Conservation (phyloP, 2,329 filamentous ascomycete species). For the Chrysoporthe austroafricana region DNA sequence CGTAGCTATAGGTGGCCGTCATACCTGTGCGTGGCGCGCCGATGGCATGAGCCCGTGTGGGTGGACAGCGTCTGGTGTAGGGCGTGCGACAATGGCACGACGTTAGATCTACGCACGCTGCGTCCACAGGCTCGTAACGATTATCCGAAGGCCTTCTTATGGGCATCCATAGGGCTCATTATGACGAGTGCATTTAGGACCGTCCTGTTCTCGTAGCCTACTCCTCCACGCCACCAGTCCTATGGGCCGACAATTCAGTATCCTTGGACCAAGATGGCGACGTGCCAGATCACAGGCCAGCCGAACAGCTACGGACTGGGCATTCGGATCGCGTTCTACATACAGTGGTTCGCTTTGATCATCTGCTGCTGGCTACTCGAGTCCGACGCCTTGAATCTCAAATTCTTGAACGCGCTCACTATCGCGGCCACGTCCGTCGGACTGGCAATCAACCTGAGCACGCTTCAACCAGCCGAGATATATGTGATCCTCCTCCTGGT, state of each 20-base stretch:
- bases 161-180: background rate
- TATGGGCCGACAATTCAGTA: background rate
- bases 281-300: conserved; percentile 20
- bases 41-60: background rate
- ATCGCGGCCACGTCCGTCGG: conserved; percentile 24
- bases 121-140: background rate
- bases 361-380: conserved; percentile 25
- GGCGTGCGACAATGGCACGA: conserved; percentile 5
- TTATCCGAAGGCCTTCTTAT: no score
- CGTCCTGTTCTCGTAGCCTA: background rate
- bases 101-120: background rate
- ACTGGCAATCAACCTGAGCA: conserved; percentile 15
- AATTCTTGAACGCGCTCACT: conserved; percentile 25
- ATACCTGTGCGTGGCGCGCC: background rate
- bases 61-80: background rate
- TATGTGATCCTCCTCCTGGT: conserved; percentile 32
- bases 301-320: conserved; percentile 26
- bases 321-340: conserved; percentile 27
- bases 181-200: background rate
- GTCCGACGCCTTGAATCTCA: conserved; percentile 21
- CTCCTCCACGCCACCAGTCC: background rate
- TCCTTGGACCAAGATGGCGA: conserved; percentile 15
- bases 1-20: background rate
- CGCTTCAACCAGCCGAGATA: conserved; percentile 27
- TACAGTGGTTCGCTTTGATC: conserved; percentile 29